Base-by-base conservation (phyloP, 2,329 filamentous ascomycete genomes). In the Bipolaris oryzae region DNA sequence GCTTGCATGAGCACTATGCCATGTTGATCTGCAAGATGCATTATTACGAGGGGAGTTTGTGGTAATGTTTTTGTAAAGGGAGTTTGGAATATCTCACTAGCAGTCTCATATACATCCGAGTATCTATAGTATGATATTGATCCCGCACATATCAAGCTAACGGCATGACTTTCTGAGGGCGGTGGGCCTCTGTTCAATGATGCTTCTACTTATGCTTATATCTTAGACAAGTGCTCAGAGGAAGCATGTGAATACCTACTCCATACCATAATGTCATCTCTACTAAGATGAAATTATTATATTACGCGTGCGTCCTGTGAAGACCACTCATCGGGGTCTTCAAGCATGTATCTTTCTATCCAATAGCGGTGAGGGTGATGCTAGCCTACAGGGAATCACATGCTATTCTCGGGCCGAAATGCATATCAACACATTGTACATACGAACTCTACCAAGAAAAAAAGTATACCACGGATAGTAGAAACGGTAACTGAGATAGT, bases 1-100 rank as follows among this genome's bases (percentile, higher is more conserved):
- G 41, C 18, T 52, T 25, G 34, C 38, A 41, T 45, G 35, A 21
- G 41, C 46, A 55, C 38, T 16, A 41, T 53, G 50, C 44, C 18
- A 38, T 23, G 10, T 18, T 6, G 23, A 38, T 13, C 28, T 38
- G 7, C n/a, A 9, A 23, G n/a, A 18, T 25, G 7, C 21, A 28
- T 18, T 5, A 13, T 18, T 18, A 15, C 33, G 34, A 5, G 18
- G 45, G 45, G 28, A 28, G 10, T 13, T 31, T 31, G 28, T 31
- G 7, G 28, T 31, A 31, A 11, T 31, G 28, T 31, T 35, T 33
- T 34, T 46, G 18, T n/a, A 44, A 18, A 16, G 16, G 23, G 20
- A 15, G 16, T 25, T 11, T 42, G 13, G 5, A 13, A 42, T n/a
- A 11, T 13, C 13, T 42, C 21, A 25, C 20, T 42, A n/a, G 3